Conservation (phyloP, 2,329 filamentous ascomycete genomes). For the Cryphonectria nitschkei region DNA sequence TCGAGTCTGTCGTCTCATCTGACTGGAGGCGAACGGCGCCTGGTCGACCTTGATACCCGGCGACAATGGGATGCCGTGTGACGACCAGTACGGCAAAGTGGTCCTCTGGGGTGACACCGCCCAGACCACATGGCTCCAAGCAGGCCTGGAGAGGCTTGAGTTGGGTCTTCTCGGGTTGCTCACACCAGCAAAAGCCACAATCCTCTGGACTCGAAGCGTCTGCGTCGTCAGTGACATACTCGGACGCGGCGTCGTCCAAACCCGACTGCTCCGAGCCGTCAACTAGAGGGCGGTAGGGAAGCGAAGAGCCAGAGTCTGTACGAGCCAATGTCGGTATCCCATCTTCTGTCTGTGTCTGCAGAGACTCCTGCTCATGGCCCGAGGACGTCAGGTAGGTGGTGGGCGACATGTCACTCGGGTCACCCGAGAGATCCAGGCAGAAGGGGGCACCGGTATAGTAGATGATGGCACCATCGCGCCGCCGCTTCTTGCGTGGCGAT, state of each 20-base stretch:
- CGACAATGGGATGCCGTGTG: constrained; percentile 47
- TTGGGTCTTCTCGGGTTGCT: constrained; percentile 44
- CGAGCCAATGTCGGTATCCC: constrained; percentile 39
- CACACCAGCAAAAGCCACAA: constrained; percentile 52
- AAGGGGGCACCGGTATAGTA: constrained; percentile 83
- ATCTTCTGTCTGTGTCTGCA: constrained; percentile 30
- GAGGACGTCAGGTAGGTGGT: constrained; percentile 54
- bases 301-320: constrained; percentile 55
- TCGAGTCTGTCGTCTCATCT: constrained; percentile 43
- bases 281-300: constrained; percentile 55
- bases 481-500: constrained; percentile 53
- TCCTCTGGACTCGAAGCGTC: constrained; percentile 46
- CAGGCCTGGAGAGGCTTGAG: constrained; percentile 51
- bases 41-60: constrained; percentile 16
- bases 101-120: constrained; percentile 64
- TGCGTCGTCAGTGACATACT: constrained; percentile 38
- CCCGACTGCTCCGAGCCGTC: constrained; percentile 37
- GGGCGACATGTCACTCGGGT: constrained; percentile 55
- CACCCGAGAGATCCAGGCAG: constrained; percentile 77
- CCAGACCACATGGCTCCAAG: constrained; percentile 62
- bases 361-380: constrained; percentile 41
- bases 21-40: constrained; percentile 19
- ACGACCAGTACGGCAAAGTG: constrained; percentile 63
- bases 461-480: constrained; percentile 74
- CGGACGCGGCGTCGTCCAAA: constrained; percentile 37